phyloP scores from a whole-genome alignment of 1,284 basidiomycete species.

The Kalmanozyma brasiliensis region DNA sequence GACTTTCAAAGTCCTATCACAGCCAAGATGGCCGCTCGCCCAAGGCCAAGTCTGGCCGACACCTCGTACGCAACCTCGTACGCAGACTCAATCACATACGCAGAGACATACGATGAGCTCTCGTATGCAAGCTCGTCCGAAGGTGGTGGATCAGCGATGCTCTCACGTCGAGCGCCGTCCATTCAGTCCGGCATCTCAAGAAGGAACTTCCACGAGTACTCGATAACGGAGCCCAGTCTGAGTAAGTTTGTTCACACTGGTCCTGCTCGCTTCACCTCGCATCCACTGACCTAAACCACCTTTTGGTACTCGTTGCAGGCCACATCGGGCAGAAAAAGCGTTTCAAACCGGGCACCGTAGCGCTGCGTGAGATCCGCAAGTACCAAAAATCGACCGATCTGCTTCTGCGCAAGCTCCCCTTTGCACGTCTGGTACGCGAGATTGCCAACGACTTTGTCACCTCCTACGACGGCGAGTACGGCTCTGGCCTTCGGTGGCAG shows the following conservation, averaged over 20 bases:
- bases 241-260: constrained; percentile 25
- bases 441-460: constrained; percentile 66
- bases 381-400: constrained; percentile 67
- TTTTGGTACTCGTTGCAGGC: constrained; percentile 9
- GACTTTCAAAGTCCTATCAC: not conserved
- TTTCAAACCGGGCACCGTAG: constrained; percentile 65
- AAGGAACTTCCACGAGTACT: constrained; percentile 39
- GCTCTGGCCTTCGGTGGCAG: constrained; percentile 65
- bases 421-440: constrained; percentile 65
- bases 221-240: constrained; percentile 42
- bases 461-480: constrained; percentile 56
- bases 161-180: constrained; percentile 42
- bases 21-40: constrained; percentile 28
- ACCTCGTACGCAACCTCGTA: constrained; percentile 33
- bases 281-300: not conserved
- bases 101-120: constrained; percentile 38
- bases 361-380: constrained; percentile 65
- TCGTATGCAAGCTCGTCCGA: constrained; percentile 50
- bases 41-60: constrained; percentile 31
- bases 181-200: constrained; percentile 36
- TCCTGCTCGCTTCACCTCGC: not conserved
- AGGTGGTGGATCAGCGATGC: constrained; percentile 47
- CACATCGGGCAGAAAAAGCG: constrained; percentile 44
- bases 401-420: constrained; percentile 65
- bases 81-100: constrained; percentile 34